Base-by-base conservation (phyloP, 2,329 filamentous ascomycete species). In the Fusarium staphyleae region DNA sequence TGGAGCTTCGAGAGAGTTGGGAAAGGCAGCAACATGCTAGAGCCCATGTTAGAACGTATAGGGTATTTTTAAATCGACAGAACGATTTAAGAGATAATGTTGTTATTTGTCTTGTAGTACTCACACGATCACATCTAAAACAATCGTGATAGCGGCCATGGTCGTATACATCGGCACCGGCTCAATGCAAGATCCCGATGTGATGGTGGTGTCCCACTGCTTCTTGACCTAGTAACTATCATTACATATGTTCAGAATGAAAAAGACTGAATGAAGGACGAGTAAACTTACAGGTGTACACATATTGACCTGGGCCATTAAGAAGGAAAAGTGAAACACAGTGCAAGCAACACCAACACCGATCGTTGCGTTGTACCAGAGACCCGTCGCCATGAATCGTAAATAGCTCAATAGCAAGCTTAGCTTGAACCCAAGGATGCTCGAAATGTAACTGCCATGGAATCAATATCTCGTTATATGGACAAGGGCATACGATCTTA, bases 381-480 rank as follows among this genome's bases (percentile, higher is more conserved):
- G 77, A 3, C 47, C 32, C 0, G 69, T 68, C 2, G 77, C 72
- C 3, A 79, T 73, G 12, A 81, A 77, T 1, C 78, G 75, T 1
- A 80, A 66, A 14, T 78, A 77, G 1, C 76, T 75, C 2, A 77
- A 68, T 4, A 81, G 63, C 2, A 81, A 64, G 26, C 77, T 72
- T 15, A 79, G 66, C 48, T 81, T 81, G 65, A 81, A 81, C 2
- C 73, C 75, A 3, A 78, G 69, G 18, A 81, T 77, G 29, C 72
- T 72, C 10, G 66, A 55, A 15, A 77, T 72, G 46, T 78, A 78
- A 19, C 75, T 77, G 32, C 30, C 18, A 34, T 10, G 19, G 18
- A 14, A n/a, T 10, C 15, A 35, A 12, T n/a, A 35, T 33, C 29
- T 37, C n/a, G 34, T 18, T 42, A 18, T 18, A 13, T 7, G 3